Percentiles rank a stretch among this genome's conserved stretches.
Evolutionary conservation across 768 basidiomycete genomes (phyloP).

Genomic region (Suillus alpinus): DNA sequence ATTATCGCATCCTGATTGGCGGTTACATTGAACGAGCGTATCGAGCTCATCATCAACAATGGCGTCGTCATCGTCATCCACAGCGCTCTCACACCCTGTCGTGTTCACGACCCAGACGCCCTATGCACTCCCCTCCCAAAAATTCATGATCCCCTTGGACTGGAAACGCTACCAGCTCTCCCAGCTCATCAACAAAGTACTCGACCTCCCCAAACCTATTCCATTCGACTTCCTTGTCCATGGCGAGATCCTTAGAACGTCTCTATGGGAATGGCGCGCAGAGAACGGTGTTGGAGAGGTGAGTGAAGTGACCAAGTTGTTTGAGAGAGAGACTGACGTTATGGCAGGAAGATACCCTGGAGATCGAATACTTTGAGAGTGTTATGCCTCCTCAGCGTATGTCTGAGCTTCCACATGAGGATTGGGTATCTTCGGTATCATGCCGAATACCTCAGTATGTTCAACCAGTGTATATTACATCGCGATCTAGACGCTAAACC

Average conservation of each 20-base stretch:
- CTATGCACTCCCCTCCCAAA: slow-evolving; percentile 79
- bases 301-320: slow-evolving; percentile 16
- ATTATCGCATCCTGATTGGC: not conserved
- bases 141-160: slow-evolving; percentile 86
- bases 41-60: not conserved
- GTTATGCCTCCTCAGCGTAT: slow-evolving; percentile 84
- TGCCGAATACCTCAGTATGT: slow-evolving; percentile 55
- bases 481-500: slow-evolving; percentile 5
- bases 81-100: slow-evolving; percentile 48
- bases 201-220: slow-evolving; percentile 67
- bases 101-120: slow-evolving; percentile 71
- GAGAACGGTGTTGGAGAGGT: slow-evolving; percentile 74
- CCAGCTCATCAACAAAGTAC: slow-evolving; percentile 93
- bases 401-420: slow-evolving; percentile 79
- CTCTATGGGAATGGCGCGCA: slow-evolving; percentile 70
- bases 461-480: not conserved
- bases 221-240: slow-evolving; percentile 92
- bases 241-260: slow-evolving; percentile 75
- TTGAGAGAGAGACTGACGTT: slow-evolving; percentile 4
- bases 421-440: slow-evolving; percentile 88
- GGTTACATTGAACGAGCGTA: not conserved
- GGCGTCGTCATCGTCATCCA: not conserved
- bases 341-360: slow-evolving; percentile 79
- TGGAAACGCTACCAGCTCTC: slow-evolving; percentile 98
- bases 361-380: slow-evolving; percentile 90